Percentiles rank a stretch among this genome's conserved stretches.
Evolutionary conservation across 495 filamentous ascomycete genomes (phyloP).

Genomic region (Tetracladium setigerum): DNA sequence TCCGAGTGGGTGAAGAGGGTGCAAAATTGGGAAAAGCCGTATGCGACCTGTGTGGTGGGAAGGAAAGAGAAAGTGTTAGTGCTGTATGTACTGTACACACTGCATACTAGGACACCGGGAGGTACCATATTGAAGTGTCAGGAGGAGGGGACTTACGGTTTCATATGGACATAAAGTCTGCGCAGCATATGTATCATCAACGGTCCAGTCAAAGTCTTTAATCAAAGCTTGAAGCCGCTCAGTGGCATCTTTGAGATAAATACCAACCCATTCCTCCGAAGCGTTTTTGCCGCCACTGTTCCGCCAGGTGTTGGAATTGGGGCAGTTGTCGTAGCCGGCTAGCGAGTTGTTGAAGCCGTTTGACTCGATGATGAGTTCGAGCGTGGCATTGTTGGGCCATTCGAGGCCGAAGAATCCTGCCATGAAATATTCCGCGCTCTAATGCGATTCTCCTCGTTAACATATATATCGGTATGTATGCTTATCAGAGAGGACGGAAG

Average conservation of each 20-base stretch:
- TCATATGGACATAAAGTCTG: slow-evolving; percentile 52
- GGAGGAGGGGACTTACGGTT: slow-evolving; percentile 29
- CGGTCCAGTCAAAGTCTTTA: slow-evolving; percentile 41
- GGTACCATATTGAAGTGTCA: slow-evolving; percentile 32
- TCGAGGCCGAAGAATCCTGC: slow-evolving; percentile 58
- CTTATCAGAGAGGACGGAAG: slow-evolving; percentile 38
- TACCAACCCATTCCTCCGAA: slow-evolving; percentile 30
- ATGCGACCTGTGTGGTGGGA: slow-evolving; percentile 31
- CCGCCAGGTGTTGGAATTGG: slow-evolving; percentile 57
- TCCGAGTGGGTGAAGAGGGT: slow-evolving; percentile 58
- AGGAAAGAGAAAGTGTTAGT: slow-evolving; percentile 46
- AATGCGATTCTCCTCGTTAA: slow-evolving; percentile 54
- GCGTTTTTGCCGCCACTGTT: slow-evolving; percentile 59
- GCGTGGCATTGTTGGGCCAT: slow-evolving; percentile 45
- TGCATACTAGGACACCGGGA: slow-evolving; percentile 50
- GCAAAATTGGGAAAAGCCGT: slow-evolving; percentile 66
- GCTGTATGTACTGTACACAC: slow-evolving; percentile 76
- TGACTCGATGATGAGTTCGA: slow-evolving; percentile 42
- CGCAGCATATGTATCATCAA: slow-evolving; percentile 44
- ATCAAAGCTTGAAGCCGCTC: slow-evolving; percentile 35
- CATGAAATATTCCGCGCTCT: slow-evolving; percentile 63
- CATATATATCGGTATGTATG: slow-evolving; percentile 68
- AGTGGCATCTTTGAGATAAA: slow-evolving; percentile 41
- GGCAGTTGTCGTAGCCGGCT: slow-evolving; percentile 39
- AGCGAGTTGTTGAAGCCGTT: slow-evolving; percentile 38